A percentile compares a stretch with the other conserved stretches of the same genome.
Conservation (phyloP, 2,329 filamentous ascomycete species). For the Talaromyces amestolkiae region DNA sequence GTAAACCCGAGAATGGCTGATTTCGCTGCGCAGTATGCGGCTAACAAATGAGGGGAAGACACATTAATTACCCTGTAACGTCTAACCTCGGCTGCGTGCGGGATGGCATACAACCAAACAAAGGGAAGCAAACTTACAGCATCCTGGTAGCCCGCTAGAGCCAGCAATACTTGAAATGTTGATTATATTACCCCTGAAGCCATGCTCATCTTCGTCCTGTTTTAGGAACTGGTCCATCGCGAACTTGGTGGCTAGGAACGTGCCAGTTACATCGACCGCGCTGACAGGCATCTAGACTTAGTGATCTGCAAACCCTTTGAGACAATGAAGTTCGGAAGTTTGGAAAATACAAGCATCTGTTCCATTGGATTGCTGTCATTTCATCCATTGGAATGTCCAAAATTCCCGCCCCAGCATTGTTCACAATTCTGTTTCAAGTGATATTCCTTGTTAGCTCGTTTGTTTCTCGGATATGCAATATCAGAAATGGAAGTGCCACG, state of each 20-base stretch:
- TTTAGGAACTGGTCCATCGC: not conserved
- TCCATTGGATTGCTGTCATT: not conserved
- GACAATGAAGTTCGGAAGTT: too few species aligned
- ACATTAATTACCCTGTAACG: not conserved
- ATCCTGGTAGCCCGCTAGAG: not conserved
- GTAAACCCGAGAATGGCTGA: not conserved
- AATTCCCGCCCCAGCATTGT: not conserved
- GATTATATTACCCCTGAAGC: not conserved
- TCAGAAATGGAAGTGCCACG: not conserved
- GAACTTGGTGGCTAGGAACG: not conserved
- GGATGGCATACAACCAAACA: not conserved
- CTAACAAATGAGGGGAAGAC: not conserved
- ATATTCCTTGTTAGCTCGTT: too few species aligned
- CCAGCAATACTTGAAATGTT: not conserved
- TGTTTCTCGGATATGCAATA: not conserved
- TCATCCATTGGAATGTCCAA: not conserved
- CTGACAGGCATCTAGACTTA: not conserved
- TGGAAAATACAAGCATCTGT: not conserved
- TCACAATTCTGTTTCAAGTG: not conserved
- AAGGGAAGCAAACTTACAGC: not conserved
- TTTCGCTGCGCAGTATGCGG: not conserved
- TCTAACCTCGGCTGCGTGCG: not conserved
- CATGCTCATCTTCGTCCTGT: not conserved
- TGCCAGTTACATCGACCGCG: not conserved
- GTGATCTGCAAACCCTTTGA: not conserved